Evolutionary conservation across 169 alveolate genomes (phyloP).

Genomic region (Cryptosporidium viatorum): DNA sequence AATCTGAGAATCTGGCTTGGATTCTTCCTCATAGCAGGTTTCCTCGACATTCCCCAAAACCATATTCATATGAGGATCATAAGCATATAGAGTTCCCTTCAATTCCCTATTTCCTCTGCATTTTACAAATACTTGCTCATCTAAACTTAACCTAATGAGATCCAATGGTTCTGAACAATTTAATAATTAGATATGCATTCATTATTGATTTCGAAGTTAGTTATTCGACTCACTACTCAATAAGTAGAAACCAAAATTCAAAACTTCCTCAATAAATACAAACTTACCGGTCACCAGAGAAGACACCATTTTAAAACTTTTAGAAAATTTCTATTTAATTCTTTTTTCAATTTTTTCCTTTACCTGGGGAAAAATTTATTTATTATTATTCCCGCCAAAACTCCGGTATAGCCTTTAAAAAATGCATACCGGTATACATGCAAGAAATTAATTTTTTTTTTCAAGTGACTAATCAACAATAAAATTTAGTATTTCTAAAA

Average conservation of each 20-base stretch:
- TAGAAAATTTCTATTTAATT: background rate
- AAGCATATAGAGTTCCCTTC: conserved; percentile 92
- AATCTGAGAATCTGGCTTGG: conserved; percentile 53
- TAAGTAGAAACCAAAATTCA: background rate
- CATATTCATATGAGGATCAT: conserved; percentile 92
- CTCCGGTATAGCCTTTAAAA: background rate
- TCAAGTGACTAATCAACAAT: background rate
- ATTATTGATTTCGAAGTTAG: background rate
- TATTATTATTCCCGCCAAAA: background rate
- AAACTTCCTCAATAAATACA: background rate
- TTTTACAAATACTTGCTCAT: conserved; percentile 87
- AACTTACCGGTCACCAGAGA: conserved; percentile 72
- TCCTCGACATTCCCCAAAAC: conserved; percentile 91
- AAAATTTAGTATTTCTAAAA: background rate
- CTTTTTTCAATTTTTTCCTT: background rate
- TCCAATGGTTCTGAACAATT: conserved; percentile 89
- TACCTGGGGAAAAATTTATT: background rate
- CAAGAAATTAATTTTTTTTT: background rate
- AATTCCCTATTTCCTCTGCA: conserved; percentile 92
- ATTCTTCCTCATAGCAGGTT: conserved; percentile 80
- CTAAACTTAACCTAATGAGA: conserved; percentile 88
- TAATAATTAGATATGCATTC: background rate
- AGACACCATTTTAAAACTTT: conserved; percentile 27
- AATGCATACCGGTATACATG: background rate
- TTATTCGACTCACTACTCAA: background rate